Evolutionary conservation across 176 grass and related monocot species (phyloP).

Genomic region (Musa schizocarpa): DNA sequence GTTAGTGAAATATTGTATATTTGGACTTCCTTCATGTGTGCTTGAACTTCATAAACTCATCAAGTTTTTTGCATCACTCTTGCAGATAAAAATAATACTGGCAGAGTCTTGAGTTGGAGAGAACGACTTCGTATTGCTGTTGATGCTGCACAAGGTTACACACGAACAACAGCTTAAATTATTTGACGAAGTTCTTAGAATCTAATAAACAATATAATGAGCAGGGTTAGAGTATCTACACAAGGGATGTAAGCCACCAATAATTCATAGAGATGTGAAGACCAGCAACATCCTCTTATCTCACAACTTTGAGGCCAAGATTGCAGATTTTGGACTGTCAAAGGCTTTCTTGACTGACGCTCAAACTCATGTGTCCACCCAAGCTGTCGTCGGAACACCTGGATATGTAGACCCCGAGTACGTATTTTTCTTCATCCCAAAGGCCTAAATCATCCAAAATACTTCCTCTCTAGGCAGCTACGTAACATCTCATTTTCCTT

Average conservation of each 20-base stretch:
- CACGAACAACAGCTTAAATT: background rate
- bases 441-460: no score
- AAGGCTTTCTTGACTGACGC: background rate
- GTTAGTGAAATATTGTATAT: no score
- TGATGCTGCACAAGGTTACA: constrained; percentile 5
- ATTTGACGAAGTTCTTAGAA: background rate
- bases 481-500: no score
- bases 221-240: constrained; percentile 6
- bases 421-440: background rate
- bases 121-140: background rate
- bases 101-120: background rate
- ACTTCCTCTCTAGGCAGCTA: no score
- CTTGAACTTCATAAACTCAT: no score
- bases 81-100: background rate
- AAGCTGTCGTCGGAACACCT: background rate
- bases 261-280: constrained; percentile 11
- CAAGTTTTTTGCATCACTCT: background rate
- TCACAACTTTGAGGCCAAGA: constrained; percentile 4
- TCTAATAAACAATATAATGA: background rate
- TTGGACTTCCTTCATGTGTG: no score
- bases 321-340: constrained; percentile 6
- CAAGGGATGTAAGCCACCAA: constrained; percentile 7
- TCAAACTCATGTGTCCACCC: background rate
- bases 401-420: constrained; percentile 1
- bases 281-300: constrained; percentile 10